Evolutionary conservation across 352 stramenopile species (phyloP).

Genomic region (Globisporangium spinosum): DNA sequence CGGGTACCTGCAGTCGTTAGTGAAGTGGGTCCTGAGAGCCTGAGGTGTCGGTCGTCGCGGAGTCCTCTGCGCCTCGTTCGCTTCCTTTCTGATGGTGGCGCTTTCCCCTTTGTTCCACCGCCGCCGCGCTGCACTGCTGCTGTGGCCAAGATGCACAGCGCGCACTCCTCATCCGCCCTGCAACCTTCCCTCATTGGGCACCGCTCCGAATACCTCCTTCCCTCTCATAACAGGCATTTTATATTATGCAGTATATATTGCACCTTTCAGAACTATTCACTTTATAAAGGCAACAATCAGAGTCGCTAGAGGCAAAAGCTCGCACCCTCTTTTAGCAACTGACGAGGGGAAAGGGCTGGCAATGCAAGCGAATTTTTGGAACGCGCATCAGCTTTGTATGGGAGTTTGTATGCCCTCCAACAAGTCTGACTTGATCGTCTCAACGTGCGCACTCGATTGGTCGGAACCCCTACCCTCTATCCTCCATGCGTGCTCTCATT

Average conservation of each 20-base stretch:
- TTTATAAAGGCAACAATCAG: neutral
- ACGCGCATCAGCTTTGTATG: neutral
- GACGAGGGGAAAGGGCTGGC: neutral
- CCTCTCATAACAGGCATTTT: neutral
- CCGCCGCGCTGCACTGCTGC: neutral
- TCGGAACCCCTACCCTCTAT: constrained; percentile 5
- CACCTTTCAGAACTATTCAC: neutral
- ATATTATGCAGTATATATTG: neutral
- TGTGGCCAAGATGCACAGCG: neutral
- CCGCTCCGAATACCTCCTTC: constrained; percentile 4
- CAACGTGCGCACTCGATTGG: neutral
- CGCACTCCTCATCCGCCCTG: neutral
- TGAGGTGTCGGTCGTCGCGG: neutral
- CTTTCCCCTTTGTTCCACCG: neutral
- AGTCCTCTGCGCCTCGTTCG: neutral
- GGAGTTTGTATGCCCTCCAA: neutral
- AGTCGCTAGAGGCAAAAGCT: neutral
- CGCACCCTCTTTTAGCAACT: neutral
- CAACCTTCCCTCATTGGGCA: neutral
- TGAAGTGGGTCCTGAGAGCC: neutral
- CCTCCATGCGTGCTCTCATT: constrained; percentile 2
- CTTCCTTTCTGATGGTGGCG: constrained; percentile 2
- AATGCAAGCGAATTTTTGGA: constrained; percentile 6
- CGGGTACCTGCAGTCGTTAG: neutral
- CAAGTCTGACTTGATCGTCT: constrained; percentile 8